Percentiles rank a stretch among this genome's conserved stretches.
Evolutionary conservation across 2,329 filamentous ascomycete species (phyloP).

Genomic region (Nemania sp.): DNA sequence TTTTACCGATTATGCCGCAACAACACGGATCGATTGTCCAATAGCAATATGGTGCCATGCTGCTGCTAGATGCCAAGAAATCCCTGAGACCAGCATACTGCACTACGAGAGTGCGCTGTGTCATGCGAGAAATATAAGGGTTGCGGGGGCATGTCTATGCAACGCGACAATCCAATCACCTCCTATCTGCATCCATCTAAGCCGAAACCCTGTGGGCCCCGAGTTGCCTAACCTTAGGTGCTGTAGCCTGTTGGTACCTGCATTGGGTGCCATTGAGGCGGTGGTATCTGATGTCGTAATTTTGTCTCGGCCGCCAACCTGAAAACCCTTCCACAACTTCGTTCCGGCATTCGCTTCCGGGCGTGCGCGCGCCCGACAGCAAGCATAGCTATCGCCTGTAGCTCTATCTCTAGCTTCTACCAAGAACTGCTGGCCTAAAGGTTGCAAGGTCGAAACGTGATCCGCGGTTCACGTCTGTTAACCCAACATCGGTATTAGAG

Average conservation of each 20-base stretch:
- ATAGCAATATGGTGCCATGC: constrained; percentile 5
- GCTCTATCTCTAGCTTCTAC: too few species aligned
- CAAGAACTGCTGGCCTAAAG: constrained; percentile 3
- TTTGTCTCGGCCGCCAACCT: constrained; percentile 12
- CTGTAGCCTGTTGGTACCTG: too few species aligned
- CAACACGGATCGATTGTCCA: constrained; percentile 6
- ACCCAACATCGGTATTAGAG: too few species aligned
- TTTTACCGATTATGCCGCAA: constrained; percentile 5
- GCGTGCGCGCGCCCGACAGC: background rate
- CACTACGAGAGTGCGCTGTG: background rate
- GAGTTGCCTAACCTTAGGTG: too few species aligned
- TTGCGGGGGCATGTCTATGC: constrained; percentile 16
- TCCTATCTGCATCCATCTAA: constrained; percentile 3
- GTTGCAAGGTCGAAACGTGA: constrained; percentile 9
- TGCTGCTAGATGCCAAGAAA: constrained; percentile 2
- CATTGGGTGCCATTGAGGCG: constrained; percentile 28
- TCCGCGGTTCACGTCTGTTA: constrained; percentile 5
- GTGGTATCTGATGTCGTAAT: background rate
- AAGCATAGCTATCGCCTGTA: too few species aligned
- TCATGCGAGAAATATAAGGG: constrained; percentile 14
- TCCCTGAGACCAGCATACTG: constrained; percentile 13
- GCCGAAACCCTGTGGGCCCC: constrained; percentile 27
- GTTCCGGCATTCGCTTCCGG: background rate
- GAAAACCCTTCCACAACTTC: constrained; percentile 1
- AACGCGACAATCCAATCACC: constrained; percentile 8